Evolutionary conservation across 192 early-diverging fungal species (phyloP), one percentile per base, ranked within the genome.

Genomic region (Podila clonocystis): DNA sequence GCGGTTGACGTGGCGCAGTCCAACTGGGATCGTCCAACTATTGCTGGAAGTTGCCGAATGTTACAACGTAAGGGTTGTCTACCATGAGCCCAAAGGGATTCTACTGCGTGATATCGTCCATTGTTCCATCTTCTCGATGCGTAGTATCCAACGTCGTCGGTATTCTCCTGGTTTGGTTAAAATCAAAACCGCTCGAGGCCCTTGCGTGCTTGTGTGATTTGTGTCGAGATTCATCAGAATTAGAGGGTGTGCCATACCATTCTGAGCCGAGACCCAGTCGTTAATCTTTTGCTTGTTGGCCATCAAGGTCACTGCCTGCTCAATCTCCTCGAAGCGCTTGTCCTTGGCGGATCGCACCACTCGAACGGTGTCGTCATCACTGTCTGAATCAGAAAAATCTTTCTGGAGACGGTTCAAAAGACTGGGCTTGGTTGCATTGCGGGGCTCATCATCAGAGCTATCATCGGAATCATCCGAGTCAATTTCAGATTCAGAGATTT

Each of bases 321-420:
- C 86, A 83, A 97, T 87, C 79, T 98, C 96, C 28, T 97, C 93
- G 62, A 91, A 86, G 50, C 94, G 91, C 89, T 97, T 98, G 83
- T 95, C 94, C 76, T 93, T 94, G 70, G 88, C 90, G 33, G 91
- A 94, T 75, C 91, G 92, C 15, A 96, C 92, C 57, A 91, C 87
- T 33, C 92, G 89, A 86, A 92, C 94, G 55, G 82, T 86, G 34
- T 92, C 94, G 36, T 91, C 93, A 12, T 94, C 93, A 15, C 84
- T 84, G 65, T 92, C 91, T 13, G 85, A 90, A 48, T 88, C 87
- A 67, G 79, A 83, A 4, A 73, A 68, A 28, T 57, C 83, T 62
- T 80, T 82, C 62, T 74, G 73, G 22, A 76, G 31, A 69, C 65
- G 71, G 66, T 75, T 58, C 82, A 62, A 20, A 52, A 66, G 38